A percentile compares a stretch with the other conserved stretches of the same genome.
Evolutionary conservation across 2,329 filamentous ascomycete species (phyloP).

Genomic region (Ceratocystis harringtonii): DNA sequence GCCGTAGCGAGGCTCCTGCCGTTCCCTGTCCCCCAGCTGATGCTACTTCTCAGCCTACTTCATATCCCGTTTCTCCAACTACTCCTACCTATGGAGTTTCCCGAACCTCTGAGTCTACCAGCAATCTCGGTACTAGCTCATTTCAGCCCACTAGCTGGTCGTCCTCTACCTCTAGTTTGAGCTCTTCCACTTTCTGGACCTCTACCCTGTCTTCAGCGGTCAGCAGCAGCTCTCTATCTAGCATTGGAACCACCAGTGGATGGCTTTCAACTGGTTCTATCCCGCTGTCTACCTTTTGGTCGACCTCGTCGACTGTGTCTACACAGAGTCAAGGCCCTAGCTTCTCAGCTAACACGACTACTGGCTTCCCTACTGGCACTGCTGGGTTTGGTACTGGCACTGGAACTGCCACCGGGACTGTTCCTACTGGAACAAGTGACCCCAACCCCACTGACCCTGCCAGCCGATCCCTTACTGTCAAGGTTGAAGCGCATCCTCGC

Average conservation of each 20-base stretch:
- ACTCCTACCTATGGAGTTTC: neutral
- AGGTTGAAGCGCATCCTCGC: conserved; percentile 9
- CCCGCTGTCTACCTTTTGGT: neutral
- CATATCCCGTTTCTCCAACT: conserved; percentile 4
- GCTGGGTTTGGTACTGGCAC: conserved; percentile 4
- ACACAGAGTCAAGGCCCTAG: neutral
- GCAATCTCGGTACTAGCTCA: neutral
- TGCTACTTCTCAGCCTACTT: neutral
- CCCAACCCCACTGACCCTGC: neutral
- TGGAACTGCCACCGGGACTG: neutral
- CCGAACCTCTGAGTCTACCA: neutral
- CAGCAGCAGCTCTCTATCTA: neutral
- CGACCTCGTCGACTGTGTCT: neutral
- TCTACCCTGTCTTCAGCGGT: neutral
- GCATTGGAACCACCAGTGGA: neutral
- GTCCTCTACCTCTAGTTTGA: neutral
- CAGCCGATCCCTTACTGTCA: neutral
- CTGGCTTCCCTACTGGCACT: neutral
- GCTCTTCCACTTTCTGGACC: neutral
- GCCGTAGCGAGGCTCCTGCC: conserved; percentile 3
- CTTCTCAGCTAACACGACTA: neutral
- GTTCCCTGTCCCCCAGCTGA: conserved; percentile 6
- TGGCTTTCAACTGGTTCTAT: neutral
- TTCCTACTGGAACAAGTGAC: conserved; percentile 1
- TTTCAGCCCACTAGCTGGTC: neutral